Evolutionary conservation across 306 rosid species (phyloP), one percentile per base, ranked within the genome.

Genomic region (Dryas alaskensis): DNA sequence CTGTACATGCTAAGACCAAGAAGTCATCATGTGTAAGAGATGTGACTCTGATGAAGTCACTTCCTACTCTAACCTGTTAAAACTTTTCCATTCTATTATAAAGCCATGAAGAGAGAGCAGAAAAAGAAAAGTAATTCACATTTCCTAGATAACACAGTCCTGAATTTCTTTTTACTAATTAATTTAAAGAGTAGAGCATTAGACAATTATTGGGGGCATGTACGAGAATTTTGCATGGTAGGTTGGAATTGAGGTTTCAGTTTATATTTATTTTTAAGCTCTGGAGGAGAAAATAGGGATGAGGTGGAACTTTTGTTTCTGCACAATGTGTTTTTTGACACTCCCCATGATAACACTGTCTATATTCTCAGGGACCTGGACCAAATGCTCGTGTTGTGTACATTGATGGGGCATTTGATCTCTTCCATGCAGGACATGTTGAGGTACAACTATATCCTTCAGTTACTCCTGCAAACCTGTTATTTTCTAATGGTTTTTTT

Each of bases 401-500:
- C 87, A 90, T 95, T 82, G 99, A 92, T 79, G 99, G 99, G 76
- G 99, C 98, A 71, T 95, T 92, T 89, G 99, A 95, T 87, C 96
- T 95, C 74, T 95, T 95, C 81, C 99, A 95, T 70, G 99, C 99
- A 0, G 99, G 99, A 69, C 99, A 95, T 72, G 97, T 95, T 75
- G 90, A 92, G 99, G 99, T 86, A 84, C 42, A 65, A 60, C 50
- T 46, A 3, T 10, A 39, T 22, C 12, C 16, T 8, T 31, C n/a
- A 60, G 44, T 27, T 45, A 10, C 58, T 50, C 63, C 16, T 72
- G 61, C 50, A 44, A 64, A 46, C 72, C 2, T 67, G 7, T 25
- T 40, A 7, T 62, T 4, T 54, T 37, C 39, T 17, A 13, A 22
- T 22, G 45, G n/a, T 12, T 71, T 5, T 5, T n/a, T 42, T 44